Evolutionary conservation across 2,329 filamentous ascomycete genomes (phyloP).

Genomic region (Apiospora pterosperma): DNA sequence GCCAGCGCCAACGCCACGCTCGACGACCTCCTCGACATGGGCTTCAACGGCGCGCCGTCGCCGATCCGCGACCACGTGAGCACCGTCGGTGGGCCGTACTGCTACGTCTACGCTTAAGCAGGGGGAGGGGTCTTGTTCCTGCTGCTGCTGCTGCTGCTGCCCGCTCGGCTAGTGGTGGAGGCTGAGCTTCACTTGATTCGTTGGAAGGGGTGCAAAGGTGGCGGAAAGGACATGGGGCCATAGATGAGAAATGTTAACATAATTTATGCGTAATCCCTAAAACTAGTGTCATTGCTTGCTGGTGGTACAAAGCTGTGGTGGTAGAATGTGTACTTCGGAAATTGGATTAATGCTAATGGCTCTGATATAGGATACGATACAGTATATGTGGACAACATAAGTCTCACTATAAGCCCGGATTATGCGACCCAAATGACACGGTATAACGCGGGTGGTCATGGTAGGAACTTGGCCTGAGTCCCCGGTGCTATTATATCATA

Average conservation of each 20-base stretch:
- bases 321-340: no score
- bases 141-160: no score
- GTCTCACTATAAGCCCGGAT: background rate
- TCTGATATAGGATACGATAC: background rate
- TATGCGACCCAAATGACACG: background rate
- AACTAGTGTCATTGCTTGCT: no score
- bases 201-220: no score
- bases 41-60: background rate
- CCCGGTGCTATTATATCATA: no score
- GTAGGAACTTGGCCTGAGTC: background rate
- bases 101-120: slow-evolving; percentile 7
- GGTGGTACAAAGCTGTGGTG: no score
- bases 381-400: background rate
- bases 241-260: background rate
- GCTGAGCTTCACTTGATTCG: no score
- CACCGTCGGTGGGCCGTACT: slow-evolving; percentile 8
- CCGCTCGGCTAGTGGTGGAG: no score
- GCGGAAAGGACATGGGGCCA: no score
- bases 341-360: background rate
- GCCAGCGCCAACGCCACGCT: slow-evolving; percentile 19
- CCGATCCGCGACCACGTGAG: slow-evolving; percentile 7
- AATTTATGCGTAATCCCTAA: no score
- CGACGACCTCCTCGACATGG: slow-evolving; percentile 19
- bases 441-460: background rate
- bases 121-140: no score